Percentiles rank a stretch among this genome's conserved stretches.
phyloP scores from a whole-genome alignment of 1,284 basidiomycete genomes.

The Neonothopanus nambi region DNA sequence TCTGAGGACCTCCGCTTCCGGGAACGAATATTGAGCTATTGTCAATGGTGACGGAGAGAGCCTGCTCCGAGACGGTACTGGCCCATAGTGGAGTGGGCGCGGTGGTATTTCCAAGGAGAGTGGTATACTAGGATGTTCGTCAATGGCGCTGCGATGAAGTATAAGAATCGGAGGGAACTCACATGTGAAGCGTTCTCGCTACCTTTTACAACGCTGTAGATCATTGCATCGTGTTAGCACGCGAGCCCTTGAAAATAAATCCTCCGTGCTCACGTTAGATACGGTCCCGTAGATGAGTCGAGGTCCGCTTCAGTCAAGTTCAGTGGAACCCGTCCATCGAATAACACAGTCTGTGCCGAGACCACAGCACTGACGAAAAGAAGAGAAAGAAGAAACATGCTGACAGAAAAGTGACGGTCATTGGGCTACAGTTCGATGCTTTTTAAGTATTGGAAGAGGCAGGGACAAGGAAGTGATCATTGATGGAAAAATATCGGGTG shows the following conservation, averaged over 20 bases:
- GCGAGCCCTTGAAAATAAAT: background rate
- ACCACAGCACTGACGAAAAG: background rate
- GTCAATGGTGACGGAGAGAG: slow-evolving; percentile 52
- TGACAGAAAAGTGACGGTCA: background rate
- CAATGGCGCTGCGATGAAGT: background rate
- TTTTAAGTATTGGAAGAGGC: no score
- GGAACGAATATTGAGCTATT: slow-evolving; percentile 61
- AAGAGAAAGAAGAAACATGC: background rate
- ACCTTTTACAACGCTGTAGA: slow-evolving; percentile 53
- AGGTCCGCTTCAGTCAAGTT: slow-evolving; percentile 42
- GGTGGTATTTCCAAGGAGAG: slow-evolving; percentile 38
- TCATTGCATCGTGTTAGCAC: background rate
- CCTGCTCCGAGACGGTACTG: slow-evolving; percentile 40
- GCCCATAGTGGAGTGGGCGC: slow-evolving; percentile 54
- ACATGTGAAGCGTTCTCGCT: slow-evolving; percentile 48
- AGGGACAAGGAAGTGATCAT: no score
- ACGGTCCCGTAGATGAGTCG: slow-evolving; percentile 48
- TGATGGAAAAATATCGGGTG: no score
- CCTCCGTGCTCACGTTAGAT: slow-evolving; percentile 45
- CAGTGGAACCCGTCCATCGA: slow-evolving; percentile 54
- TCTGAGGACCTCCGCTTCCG: slow-evolving; percentile 46
- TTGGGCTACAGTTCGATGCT: background rate
- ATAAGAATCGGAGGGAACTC: slow-evolving; percentile 17
- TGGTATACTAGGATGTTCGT: slow-evolving; percentile 41
- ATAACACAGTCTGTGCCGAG: slow-evolving; percentile 29